phyloP scores from a whole-genome alignment of 108 stramenopile genomes.

The Conticribra weissflogii region DNA sequence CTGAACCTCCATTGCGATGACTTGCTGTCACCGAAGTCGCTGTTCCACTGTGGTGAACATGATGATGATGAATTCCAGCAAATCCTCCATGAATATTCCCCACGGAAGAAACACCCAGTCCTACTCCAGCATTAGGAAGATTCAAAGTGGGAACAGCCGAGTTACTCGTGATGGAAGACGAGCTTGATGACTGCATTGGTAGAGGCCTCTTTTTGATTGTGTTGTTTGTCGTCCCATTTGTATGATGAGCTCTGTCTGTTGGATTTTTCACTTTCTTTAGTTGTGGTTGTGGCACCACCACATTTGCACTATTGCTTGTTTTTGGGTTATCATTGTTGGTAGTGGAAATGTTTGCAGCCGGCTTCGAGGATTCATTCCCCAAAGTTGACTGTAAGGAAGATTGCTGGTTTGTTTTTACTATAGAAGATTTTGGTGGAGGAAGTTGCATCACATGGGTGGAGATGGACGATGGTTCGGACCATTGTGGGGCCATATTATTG shows the following conservation, averaged over 20 bases:
- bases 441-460: background rate
- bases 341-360: background rate
- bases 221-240: no score
- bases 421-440: no score
- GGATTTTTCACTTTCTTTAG: background rate
- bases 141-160: background rate
- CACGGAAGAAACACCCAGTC: no score
- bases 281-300: background rate
- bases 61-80: background rate
- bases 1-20: constrained; percentile 10
- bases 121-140: background rate
- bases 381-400: no score
- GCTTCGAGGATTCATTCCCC: no score
- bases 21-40: background rate
- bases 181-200: background rate
- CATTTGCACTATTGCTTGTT: background rate
- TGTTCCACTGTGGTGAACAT: background rate
- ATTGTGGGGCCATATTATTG: no score
- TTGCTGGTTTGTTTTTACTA: no score
- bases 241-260: no score
- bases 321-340: background rate
- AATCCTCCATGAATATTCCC: no score
- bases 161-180: background rate
- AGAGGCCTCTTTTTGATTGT: no score
- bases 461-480: no score